Evolutionary conservation across 345 rosid species (phyloP).

Genomic region (Cochlearia excelsa): DNA sequence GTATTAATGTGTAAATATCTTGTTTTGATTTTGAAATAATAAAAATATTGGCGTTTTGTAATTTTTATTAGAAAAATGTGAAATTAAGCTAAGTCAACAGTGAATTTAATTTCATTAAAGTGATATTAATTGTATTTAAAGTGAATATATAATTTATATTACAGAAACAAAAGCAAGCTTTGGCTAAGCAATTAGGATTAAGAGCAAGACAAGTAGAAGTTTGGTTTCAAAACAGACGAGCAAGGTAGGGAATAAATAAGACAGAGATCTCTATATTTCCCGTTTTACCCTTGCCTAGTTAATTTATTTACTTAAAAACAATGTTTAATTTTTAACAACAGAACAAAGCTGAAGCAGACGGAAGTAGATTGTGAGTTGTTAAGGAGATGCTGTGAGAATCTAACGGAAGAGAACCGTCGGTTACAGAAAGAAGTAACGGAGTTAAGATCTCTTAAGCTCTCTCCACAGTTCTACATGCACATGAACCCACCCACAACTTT

Average conservation of each 20-base stretch:
- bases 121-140: no score
- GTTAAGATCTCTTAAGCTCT: conserved; percentile 87
- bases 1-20: no score
- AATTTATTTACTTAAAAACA: no score
- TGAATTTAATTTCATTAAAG: no score
- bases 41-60: no score
- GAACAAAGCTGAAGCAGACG: conserved; percentile 97
- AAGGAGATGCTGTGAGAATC: conserved; percentile 91
- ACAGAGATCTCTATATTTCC: not conserved
- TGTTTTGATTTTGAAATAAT: no score
- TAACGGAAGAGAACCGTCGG: conserved; percentile 95
- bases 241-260: conserved; percentile 51
- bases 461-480: conserved; percentile 98
- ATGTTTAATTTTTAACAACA: conserved; percentile 21
- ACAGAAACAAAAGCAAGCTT: conserved; percentile 85
- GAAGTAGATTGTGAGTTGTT: conserved; percentile 98
- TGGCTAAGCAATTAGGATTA: conserved; percentile 84
- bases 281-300: not conserved
- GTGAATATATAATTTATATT: not conserved
- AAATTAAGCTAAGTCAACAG: no score
- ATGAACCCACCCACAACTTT: conserved; percentile 98
- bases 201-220: conserved; percentile 94
- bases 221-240: conserved; percentile 99
- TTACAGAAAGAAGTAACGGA: conserved; percentile 92
- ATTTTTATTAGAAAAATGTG: no score